Evolutionary conservation across 176 grass and related monocot genomes (phyloP).

Genomic region (Echinochloa phyllopogon): DNA sequence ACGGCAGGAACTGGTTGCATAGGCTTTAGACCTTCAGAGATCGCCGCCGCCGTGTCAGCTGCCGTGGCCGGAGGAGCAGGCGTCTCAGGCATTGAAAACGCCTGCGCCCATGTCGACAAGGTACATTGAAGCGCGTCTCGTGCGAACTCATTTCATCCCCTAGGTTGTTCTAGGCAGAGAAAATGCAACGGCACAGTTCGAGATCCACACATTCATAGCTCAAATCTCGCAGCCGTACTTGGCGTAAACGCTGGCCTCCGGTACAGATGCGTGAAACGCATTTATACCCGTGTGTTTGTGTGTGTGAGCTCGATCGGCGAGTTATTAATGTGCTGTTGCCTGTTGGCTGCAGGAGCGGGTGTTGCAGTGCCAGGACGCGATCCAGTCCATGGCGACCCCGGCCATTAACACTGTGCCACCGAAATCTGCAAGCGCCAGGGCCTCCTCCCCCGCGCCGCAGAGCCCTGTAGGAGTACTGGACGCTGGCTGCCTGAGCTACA

Average conservation of each 20-base stretch:
- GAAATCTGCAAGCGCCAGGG: conserved; percentile 42
- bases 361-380: conserved; percentile 59
- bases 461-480: conserved; percentile 86
- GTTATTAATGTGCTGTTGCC: conserved; percentile 37
- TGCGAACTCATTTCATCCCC: not conserved
- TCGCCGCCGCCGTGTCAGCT: conserved; percentile 62
- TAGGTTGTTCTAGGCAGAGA: not conserved
- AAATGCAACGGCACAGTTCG: not conserved
- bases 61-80: conserved; percentile 45
- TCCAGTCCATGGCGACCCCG: conserved; percentile 52
- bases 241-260: not conserved
- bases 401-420: conserved; percentile 51
- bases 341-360: conserved; percentile 61
- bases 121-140: conserved; percentile 17
- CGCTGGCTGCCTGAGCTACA: conserved; percentile 83
- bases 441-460: conserved; percentile 46
- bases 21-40: conserved; percentile 70
- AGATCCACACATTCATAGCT: conserved; percentile 36
- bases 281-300: conserved; percentile 23
- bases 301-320: not conserved
- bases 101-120: conserved; percentile 68
- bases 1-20: conserved; percentile 65
- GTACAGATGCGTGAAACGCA: conserved; percentile 47
- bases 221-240: conserved; percentile 20
- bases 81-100: conserved; percentile 46